Conservation (phyloP, 2,329 filamentous ascomycete species). For the Piedraia hortae region DNA sequence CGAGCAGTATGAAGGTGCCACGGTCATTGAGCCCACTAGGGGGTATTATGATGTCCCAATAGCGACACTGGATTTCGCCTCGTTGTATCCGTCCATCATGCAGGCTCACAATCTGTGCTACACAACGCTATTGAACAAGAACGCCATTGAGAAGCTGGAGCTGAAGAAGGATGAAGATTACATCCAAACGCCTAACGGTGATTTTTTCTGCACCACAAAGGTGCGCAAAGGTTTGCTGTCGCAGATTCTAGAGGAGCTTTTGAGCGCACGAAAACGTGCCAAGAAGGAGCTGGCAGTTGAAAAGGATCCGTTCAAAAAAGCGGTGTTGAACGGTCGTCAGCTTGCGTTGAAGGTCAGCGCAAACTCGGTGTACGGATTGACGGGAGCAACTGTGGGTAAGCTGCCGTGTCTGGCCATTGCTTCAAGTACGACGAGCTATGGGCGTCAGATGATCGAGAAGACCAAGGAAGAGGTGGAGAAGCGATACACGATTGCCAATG, state of each 20-base stretch:
- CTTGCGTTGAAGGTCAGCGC: conserved; percentile 87
- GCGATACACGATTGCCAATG: conserved; percentile 74
- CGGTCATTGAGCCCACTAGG: conserved; percentile 82
- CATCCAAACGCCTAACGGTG: conserved; percentile 81
- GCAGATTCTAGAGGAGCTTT: conserved; percentile 82
- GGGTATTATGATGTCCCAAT: conserved; percentile 89
- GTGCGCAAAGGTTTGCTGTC: conserved; percentile 75
- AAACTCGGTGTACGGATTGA: conserved; percentile 93
- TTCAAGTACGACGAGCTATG: conserved; percentile 88
- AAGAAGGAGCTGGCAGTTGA: conserved; percentile 73
- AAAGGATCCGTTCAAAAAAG: conserved; percentile 91
- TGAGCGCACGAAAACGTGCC: conserved; percentile 77
- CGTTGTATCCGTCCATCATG: conserved; percentile 94
- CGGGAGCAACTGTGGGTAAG: conserved; percentile 86
- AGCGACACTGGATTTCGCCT: conserved; percentile 93
- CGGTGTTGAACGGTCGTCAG: conserved; percentile 89
- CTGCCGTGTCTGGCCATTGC: conserved; percentile 84
- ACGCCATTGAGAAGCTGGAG: conserved; percentile 43
- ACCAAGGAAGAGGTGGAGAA: conserved; percentile 89
- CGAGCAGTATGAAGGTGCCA: conserved; percentile 91
- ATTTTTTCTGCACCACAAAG: conserved; percentile 71
- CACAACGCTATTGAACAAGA: conserved; percentile 67
- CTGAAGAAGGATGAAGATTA: conserved; percentile 82
- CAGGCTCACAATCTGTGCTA: conserved; percentile 97
- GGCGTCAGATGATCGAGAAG: conserved; percentile 95